Evolutionary conservation across 2,329 filamentous ascomycete genomes (phyloP).

Genomic region (Geosmithia putterillii): DNA sequence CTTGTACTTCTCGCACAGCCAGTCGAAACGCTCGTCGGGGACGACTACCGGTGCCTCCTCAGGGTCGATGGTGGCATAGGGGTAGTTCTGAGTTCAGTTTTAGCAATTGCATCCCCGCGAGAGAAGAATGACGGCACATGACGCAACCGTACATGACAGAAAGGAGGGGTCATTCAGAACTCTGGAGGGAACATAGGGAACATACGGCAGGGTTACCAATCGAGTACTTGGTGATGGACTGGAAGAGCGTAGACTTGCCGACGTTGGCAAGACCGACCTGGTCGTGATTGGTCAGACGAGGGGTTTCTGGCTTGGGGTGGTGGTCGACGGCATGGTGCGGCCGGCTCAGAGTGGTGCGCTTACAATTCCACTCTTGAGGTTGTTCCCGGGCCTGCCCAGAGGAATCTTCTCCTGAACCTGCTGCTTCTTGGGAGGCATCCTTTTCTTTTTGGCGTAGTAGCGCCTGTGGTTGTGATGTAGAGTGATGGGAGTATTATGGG

Average conservation of each 20-base stretch:
- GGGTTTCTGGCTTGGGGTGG: not conserved
- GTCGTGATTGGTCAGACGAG: conserved; percentile 12
- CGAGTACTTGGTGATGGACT: conserved; percentile 95
- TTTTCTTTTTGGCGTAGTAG: conserved; percentile 42
- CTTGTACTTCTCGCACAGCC: conserved; percentile 92
- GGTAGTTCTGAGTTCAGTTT: conserved; percentile 62
- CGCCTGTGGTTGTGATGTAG: conserved; percentile 8
- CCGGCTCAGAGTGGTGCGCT: conserved; percentile 1
- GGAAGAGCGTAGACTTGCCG: conserved; percentile 98
- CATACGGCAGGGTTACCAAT: conserved; percentile 92
- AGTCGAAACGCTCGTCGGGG: conserved; percentile 91
- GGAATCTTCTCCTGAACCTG: conserved; percentile 91
- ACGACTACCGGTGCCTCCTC: conserved; percentile 97
- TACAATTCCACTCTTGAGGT: conserved; percentile 98
- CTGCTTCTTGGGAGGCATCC: conserved; percentile 93
- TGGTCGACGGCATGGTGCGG: conserved; percentile 2
- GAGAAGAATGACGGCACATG: too few relatives aligned
- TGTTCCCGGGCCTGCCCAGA: conserved; percentile 93
- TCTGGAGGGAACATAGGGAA: too few relatives aligned
- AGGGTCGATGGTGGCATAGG: conserved; percentile 96
- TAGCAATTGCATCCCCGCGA: too few relatives aligned
- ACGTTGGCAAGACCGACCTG: conserved; percentile 98
- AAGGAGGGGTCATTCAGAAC: too few relatives aligned
- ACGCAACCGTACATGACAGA: too few relatives aligned
- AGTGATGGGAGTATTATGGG: conserved; percentile 22